Base-by-base conservation (phyloP, 345 rosid species). In the Salix udensis region DNA sequence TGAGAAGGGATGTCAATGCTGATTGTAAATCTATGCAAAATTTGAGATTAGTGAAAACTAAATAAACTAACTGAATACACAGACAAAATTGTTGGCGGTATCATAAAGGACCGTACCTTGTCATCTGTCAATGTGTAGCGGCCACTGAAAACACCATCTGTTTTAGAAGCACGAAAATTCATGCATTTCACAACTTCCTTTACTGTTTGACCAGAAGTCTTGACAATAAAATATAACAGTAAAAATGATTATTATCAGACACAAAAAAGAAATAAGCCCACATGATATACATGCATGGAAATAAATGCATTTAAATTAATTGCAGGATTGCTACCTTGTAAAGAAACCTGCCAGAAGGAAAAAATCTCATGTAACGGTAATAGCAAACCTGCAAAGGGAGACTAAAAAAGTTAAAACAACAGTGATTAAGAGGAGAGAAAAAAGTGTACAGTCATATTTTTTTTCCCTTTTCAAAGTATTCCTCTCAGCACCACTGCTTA, bases 131-230 rank as follows among this genome's bases (percentile, higher is more conserved):
- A 72, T 50, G 93, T 87, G 81, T 88, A 93, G 70, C 83, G 92
- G 76, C 98, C 98, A 42, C 82, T 84, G 77, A 85, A 95, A 77
- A 91, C 87, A 85, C 67, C 71, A 34, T 91, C 98, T 40, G 84
- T 84, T 88, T 93, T 91, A 40, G 94, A 82, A 46, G 93, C 88
- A 77, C 90, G 97, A 4, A 88, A 79, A 81, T 90, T 93, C 98
- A 95, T 88, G 87, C 44, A 81, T 83, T 93, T 95, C 65, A 80
- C 98, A 39, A 84, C 97, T 37, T 95, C 98, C 88, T 93, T 95
- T 66, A 95, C 72, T 68, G 90, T 89, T 82, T 93, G 98, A 70
- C 93, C 86, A 82, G 94, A 90, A 86, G 90, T 95, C 98, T 95
- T 85, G 34, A 67, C 44, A 83, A 61, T 14, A 65, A 53, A 84